Conservation (phyloP, 2,329 filamentous ascomycete species). For the Epicoccum sorghinum region DNA sequence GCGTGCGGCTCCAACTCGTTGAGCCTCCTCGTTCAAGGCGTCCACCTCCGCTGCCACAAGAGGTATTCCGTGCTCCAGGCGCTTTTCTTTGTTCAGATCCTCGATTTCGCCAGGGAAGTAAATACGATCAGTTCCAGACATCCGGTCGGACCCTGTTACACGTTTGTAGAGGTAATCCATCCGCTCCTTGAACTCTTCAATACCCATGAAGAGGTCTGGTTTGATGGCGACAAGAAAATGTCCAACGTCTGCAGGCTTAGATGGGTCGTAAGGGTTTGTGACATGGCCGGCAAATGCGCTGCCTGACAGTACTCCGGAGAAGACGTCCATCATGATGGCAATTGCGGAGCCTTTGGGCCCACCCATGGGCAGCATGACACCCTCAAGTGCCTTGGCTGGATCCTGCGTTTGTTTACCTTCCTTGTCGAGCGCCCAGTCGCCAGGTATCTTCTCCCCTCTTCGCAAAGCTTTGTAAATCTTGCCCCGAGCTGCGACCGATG, state of each 20-base stretch:
- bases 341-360: slow-evolving; percentile 81
- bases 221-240: slow-evolving; percentile 72
- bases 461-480: slow-evolving; percentile 75
- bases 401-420: slow-evolving; percentile 74
- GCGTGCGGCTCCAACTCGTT: slow-evolving; percentile 47
- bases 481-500: slow-evolving; percentile 70
- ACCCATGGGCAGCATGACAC: slow-evolving; percentile 83
- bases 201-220: slow-evolving; percentile 74
- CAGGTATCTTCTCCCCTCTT: slow-evolving; percentile 71
- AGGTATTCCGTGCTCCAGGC: slow-evolving; percentile 55
- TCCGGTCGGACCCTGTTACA: slow-evolving; percentile 60
- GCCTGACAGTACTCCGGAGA: slow-evolving; percentile 78
- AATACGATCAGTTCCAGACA: slow-evolving; percentile 60
- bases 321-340: slow-evolving; percentile 87
- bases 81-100: slow-evolving; percentile 30
- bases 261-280: slow-evolving; percentile 76
- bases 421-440: slow-evolving; percentile 75
- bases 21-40: slow-evolving; percentile 58
- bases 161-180: slow-evolving; percentile 65
- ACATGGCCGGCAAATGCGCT: slow-evolving; percentile 80
- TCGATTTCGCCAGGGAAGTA: slow-evolving; percentile 58
- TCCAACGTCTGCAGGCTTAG: slow-evolving; percentile 71
- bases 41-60: slow-evolving; percentile 56
- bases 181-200: slow-evolving; percentile 71
- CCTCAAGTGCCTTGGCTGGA: slow-evolving; percentile 69